These are phyloP conservation scores for Aspergillus terreus DNA, from an alignment of 2,329 filamentous ascomycete genomes.

Conservation along the genomic window DNA sequence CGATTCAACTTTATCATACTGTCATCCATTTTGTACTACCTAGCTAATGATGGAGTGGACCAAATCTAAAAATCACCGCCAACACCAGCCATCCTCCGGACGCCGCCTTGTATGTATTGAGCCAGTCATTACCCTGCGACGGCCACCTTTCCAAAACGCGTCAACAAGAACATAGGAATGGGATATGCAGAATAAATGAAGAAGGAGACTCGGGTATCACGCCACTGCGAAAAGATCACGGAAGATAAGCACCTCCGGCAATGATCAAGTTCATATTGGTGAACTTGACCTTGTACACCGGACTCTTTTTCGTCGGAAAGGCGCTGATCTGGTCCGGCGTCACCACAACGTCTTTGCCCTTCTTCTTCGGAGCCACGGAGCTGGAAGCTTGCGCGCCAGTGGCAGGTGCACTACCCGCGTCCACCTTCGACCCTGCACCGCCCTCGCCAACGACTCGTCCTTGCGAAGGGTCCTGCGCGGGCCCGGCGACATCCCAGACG, in stretches of 20 bases:
- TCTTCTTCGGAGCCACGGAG: constrained; percentile 58
- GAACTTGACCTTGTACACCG: constrained; percentile 88
- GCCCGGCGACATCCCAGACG: constrained; percentile 82
- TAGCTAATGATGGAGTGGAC: too few species aligned
- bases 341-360: constrained; percentile 83
- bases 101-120: constrained; percentile 1
- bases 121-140: background rate
- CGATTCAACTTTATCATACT: too few species aligned
- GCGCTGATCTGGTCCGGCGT: constrained; percentile 91
- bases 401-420: constrained; percentile 50
- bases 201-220: constrained; percentile 15
- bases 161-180: background rate
- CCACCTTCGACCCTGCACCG: constrained; percentile 47
- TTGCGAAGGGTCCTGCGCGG: constrained; percentile 58
- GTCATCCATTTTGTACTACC: too few species aligned
- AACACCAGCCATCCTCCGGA: background rate
- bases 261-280: constrained; percentile 93
- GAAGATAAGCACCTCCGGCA: constrained; percentile 70
- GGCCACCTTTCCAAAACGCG: background rate
- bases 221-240: constrained; percentile 28
- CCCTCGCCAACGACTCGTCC: constrained; percentile 51
- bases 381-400: constrained; percentile 42
- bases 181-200: background rate
- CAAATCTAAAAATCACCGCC: background rate
- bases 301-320: constrained; percentile 94